These are phyloP conservation scores for Picea glauca DNA, from an alignment of 75 land plant species.

Conservation along the genomic window DNA sequence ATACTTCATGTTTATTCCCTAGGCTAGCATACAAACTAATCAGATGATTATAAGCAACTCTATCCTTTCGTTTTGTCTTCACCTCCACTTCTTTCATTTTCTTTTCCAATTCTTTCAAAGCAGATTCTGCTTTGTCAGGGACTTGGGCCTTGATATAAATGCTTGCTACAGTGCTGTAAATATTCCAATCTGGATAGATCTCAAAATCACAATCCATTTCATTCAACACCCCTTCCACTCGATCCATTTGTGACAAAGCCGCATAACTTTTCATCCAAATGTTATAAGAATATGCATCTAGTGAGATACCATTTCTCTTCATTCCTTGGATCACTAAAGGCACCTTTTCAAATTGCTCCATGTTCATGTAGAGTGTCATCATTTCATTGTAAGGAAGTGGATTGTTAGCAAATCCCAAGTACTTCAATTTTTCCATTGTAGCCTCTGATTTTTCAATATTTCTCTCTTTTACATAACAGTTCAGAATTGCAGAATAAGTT, in stretches of 20 bases:
- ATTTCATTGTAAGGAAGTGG: conserved; percentile 59
- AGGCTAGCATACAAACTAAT: conserved; percentile 43
- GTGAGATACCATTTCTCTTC: conserved; percentile 24
- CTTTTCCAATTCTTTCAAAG: conserved; percentile 33
- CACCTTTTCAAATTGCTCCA: conserved; percentile 54
- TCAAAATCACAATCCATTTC: conserved; percentile 32
- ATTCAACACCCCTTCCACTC: conserved; percentile 36
- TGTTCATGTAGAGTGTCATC: conserved; percentile 67
- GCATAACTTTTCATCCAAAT: conserved; percentile 64
- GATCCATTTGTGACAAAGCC: conserved; percentile 41
- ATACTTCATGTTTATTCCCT: conserved; percentile 39
- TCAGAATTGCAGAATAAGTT: conserved; percentile 69
- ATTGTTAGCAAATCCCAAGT: conserved; percentile 29
- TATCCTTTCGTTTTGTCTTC: neutral
- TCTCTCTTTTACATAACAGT: conserved; percentile 64
- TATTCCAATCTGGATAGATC: conserved; percentile 27
- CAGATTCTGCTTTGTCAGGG: conserved; percentile 22
- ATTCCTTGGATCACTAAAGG: conserved; percentile 39
- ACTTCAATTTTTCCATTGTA: conserved; percentile 48
- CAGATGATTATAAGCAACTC: conserved; percentile 44
- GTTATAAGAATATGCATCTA: conserved; percentile 50
- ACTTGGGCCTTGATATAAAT: conserved; percentile 37
- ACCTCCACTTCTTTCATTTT: conserved; percentile 31
- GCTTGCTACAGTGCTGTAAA: conserved; percentile 39
- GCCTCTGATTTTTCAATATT: conserved; percentile 54